Percentiles rank a stretch among this genome's conserved stretches.
phyloP scores from a whole-genome alignment of 202 grass and related monocot species.

The Carex arenaria region DNA sequence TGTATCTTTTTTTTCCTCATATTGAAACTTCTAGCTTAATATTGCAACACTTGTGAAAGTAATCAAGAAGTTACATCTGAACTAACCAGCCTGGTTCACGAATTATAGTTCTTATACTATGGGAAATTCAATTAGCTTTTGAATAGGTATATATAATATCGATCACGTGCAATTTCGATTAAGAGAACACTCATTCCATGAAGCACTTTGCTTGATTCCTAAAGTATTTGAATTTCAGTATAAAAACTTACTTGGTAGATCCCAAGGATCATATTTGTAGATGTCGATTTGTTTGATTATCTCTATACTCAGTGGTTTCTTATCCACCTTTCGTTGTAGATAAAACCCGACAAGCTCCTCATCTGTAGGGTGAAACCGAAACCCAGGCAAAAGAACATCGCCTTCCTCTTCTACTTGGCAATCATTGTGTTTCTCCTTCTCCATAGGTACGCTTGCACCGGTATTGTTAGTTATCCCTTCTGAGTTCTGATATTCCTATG shows the following conservation, averaged over 20 bases:
- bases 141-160: background rate
- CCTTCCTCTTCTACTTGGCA: conserved; percentile 25
- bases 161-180: background rate
- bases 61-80: background rate
- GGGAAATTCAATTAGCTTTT: background rate
- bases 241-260: conserved; percentile 50
- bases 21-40: background rate
- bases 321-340: conserved; percentile 44
- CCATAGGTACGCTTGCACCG: background rate
- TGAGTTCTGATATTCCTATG: background rate
- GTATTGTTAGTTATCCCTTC: background rate
- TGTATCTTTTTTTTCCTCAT: background rate
- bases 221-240: background rate
- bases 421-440: background rate
- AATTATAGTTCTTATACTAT: background rate
- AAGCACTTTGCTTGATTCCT: background rate
- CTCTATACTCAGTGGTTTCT: conserved; percentile 44
- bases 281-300: conserved; percentile 61
- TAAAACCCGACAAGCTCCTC: conserved; percentile 56
- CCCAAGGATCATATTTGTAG: conserved; percentile 72
- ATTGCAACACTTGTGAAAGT: background rate
- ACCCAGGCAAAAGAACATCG: conserved; percentile 36
- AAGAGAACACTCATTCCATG: background rate
- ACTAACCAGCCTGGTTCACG: background rate
- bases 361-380: conserved; percentile 60